Percentiles rank a stretch among this genome's conserved stretches.
phyloP scores from a whole-genome alignment of 768 basidiomycete genomes.

The Mrakia frigida region DNA sequence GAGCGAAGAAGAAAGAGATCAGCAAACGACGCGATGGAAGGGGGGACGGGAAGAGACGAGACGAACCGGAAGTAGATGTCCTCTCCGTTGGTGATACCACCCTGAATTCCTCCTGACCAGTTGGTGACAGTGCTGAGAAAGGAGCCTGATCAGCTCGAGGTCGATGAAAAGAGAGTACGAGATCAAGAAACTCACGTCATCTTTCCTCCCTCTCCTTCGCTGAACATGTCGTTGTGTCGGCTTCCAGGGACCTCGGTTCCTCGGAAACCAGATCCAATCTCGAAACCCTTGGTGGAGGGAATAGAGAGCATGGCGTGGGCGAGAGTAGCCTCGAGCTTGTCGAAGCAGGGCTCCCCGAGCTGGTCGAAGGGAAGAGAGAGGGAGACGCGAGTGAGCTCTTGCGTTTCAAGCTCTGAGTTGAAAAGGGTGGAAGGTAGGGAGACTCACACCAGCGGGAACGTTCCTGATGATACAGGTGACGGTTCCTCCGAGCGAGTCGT shows the following conservation, averaged over 20 bases:
- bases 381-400: not conserved
- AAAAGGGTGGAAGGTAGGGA: not conserved
- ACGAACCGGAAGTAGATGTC: conserved; percentile 90
- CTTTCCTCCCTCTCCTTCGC: conserved; percentile 58
- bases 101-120: conserved; percentile 96
- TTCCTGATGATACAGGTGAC: conserved; percentile 93
- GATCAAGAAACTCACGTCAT: conserved; percentile 47
- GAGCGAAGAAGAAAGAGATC: not conserved
- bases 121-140: conserved; percentile 66
- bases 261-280: conserved; percentile 92
- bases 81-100: conserved; percentile 96
- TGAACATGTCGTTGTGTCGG: conserved; percentile 87
- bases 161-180: not conserved
- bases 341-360: conserved; percentile 94
- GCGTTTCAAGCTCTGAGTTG: too few species aligned
- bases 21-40: not conserved
- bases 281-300: conserved; percentile 96
- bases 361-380: not conserved
- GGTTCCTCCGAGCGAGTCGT: conserved; percentile 96
- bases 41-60: not conserved
- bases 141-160: not conserved
- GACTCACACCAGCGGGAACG: conserved; percentile 62
- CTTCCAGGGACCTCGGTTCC: conserved; percentile 91
- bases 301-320: conserved; percentile 98
- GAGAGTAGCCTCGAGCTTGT: conserved; percentile 94